Evolutionary conservation across 129 eudicot species (phyloP), one percentile per base, ranked within the genome.

Genomic region (Artemisia argyi): DNA sequence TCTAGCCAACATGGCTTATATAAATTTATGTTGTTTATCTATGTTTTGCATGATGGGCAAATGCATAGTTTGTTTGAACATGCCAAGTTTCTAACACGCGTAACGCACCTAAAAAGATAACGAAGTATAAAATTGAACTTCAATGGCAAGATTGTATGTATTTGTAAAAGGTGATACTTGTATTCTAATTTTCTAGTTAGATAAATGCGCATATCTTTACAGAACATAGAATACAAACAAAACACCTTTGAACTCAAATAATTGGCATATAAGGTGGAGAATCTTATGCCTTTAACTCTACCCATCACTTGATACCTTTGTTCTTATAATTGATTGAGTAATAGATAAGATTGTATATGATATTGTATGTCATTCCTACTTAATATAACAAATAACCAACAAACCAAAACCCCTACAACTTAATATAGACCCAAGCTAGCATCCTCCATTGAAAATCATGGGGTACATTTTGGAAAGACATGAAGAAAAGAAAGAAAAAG

Each of bases 181-280:
- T 54, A 47, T 46, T 56, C 56, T 18, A 59, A 5, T 44, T 39
- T 67, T 67, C 1, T 26, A 5, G 51, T 22, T 44, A 46, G 58
- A 72, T 59, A 72, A 16, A 48, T 24, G 18, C 51, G 47, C 67
- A 72, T 7, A 20, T 49, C 18, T 26, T 46, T 60, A 28, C 17
- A 48, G 61, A 65, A 74, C 18, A 72, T 5, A 39, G 19, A 57
- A 65, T 68, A 76, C 69, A 72, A 78, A 72, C 24, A 65, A 65
- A 65, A 64, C 18, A 20, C 28, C 15, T 62, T 71, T 55, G 73
- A 72, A 6, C 62, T 78, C 73, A 78, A 39, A 78, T 78, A 78
- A 78, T 78, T 78, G 61, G 54, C 47, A 55, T 28, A 73, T 17
- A 73, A 73, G 77, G 73, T 78, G 77, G 82, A 72, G 82, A 65